A percentile compares a stretch with the other conserved stretches of the same genome.
These are phyloP conservation scores for Platanthera zijinensis DNA, from an alignment of 106 monocot genomes.

Conservation along the genomic window DNA sequence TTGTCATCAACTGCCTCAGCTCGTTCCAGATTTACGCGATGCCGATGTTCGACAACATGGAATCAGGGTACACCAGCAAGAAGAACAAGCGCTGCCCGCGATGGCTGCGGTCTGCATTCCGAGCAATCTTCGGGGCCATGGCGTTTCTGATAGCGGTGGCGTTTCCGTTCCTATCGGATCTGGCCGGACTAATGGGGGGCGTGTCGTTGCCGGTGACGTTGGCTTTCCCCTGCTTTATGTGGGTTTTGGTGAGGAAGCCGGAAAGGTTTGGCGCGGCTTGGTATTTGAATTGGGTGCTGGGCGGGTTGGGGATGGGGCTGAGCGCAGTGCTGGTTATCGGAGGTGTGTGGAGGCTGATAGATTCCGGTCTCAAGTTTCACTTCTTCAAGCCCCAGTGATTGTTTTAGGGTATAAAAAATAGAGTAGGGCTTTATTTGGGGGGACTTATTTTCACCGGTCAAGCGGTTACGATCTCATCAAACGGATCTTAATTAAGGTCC, in stretches of 20 bases:
- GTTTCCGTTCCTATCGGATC: conserved; percentile 68
- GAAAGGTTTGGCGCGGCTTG: conserved; percentile 38
- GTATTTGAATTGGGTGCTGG: conserved; percentile 66
- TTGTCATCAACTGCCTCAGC: conserved; percentile 68
- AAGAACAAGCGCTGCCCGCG: conserved; percentile 65
- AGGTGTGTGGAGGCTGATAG: conserved; percentile 51
- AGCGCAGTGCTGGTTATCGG: conserved; percentile 48
- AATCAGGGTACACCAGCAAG: conserved; percentile 48
- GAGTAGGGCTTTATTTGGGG: too few relatives aligned
- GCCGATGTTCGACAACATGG: conserved; percentile 74
- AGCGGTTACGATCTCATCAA: too few relatives aligned
- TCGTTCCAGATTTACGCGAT: conserved; percentile 87
- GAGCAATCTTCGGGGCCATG: conserved; percentile 43
- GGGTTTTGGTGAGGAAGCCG: conserved; percentile 68
- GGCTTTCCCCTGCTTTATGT: conserved; percentile 87
- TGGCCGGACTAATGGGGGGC: conserved; percentile 66
- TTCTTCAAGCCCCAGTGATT: conserved; percentile 78
- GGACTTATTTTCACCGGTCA: too few relatives aligned
- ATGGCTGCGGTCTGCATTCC: conserved; percentile 44
- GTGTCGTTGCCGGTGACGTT: conserved; percentile 72
- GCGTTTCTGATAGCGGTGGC: conserved; percentile 54
- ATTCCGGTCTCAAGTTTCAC: conserved; percentile 46
- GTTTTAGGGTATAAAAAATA: background rate
- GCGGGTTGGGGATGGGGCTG: conserved; percentile 53
- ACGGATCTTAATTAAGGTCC: too few relatives aligned